Base-by-base conservation (phyloP, 371 early-diverging fungal genomes). In the Mucor plumbeus region DNA sequence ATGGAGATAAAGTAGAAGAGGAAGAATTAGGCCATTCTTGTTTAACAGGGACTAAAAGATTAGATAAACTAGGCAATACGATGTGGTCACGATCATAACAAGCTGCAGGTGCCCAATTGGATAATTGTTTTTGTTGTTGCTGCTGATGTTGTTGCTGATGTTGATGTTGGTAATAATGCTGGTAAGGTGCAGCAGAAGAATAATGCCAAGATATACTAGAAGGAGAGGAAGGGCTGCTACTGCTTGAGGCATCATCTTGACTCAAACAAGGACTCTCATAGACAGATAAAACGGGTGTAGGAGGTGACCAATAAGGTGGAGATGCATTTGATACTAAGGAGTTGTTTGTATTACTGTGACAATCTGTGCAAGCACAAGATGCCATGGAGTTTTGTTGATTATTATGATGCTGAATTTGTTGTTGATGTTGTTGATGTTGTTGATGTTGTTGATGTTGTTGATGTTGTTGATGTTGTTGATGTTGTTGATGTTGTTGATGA, bases 31-130 rank as follows among this genome's bases (percentile, higher is more conserved):
- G 58, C 68, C 58, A 74, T 35, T 62, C 60, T 53, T 64, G 47
- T 38, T 67, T 64, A 4, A 35, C 55, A 56, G 56, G 54, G 48
- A 61, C 36, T 7, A 72, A 26, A 35, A 76, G 43, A 48, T 36
- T 65, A 4, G 78, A 75, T n/a, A 77, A 50, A 43, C 78, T 78
- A 17, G 78, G 78, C 21, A 78, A 65, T 4, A 72, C 69, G 8
- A 78, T 50, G 15, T 65, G 67, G 10, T 71, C 68, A 36, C 55
- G 58, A 14, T 56, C 64, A 53, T 60, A 57, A 6, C 57, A n/a
- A 50, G 38, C 34, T 15, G 36, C 54, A 61, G 74, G 55, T 7
- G 59, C 36, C 64, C 65, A 68, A 41, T 58, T 60, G 26, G 67
- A 41, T 34, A 44, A 50, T 33, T 34, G 53, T 15, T 44, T 21